Percentiles rank a stretch among this genome's conserved stretches.
Evolutionary conservation across 1,284 basidiomycete genomes (phyloP).

Genomic region (Porodaedalea pini): DNA sequence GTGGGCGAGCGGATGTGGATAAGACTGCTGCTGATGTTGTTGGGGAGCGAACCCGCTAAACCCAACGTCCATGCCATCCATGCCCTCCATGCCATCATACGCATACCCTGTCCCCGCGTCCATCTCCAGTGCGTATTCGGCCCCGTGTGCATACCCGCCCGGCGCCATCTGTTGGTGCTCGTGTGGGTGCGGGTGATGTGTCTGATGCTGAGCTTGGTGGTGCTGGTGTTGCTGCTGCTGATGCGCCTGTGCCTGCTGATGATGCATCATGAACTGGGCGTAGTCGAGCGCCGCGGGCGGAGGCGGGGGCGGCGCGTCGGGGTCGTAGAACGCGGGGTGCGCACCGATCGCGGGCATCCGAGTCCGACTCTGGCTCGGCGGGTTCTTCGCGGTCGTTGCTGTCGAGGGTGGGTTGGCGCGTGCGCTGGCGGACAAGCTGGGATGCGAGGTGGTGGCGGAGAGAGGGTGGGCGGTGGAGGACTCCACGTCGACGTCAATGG

Average conservation of each 20-base stretch:
- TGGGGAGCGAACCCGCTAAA: background rate
- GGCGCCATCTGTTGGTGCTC: background rate
- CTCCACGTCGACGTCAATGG: background rate
- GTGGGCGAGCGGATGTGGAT: background rate
- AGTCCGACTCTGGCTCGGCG: background rate
- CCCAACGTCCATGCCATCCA: background rate
- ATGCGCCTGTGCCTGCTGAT: background rate
- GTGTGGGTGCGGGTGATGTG: background rate
- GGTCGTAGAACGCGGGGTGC: slow-evolving; percentile 12
- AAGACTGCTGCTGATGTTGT: slow-evolving; percentile 2
- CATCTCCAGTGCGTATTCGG: background rate
- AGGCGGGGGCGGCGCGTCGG: background rate
- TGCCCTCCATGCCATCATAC: background rate
- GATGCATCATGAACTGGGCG: slow-evolving; percentile 10
- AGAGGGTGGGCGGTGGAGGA: background rate
- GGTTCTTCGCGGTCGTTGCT: background rate
- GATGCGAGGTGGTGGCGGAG: background rate
- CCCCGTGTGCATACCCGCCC: background rate
- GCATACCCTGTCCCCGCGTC: background rate
- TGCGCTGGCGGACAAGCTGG: background rate
- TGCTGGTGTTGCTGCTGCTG: slow-evolving; percentile 4
- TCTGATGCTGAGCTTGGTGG: background rate
- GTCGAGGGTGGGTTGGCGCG: background rate
- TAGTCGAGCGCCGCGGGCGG: slow-evolving; percentile 1
- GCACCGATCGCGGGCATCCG: slow-evolving; percentile 8